Evolutionary conservation across 2,329 filamentous ascomycete species (phyloP).

Genomic region (Acrodontium crateriforme): DNA sequence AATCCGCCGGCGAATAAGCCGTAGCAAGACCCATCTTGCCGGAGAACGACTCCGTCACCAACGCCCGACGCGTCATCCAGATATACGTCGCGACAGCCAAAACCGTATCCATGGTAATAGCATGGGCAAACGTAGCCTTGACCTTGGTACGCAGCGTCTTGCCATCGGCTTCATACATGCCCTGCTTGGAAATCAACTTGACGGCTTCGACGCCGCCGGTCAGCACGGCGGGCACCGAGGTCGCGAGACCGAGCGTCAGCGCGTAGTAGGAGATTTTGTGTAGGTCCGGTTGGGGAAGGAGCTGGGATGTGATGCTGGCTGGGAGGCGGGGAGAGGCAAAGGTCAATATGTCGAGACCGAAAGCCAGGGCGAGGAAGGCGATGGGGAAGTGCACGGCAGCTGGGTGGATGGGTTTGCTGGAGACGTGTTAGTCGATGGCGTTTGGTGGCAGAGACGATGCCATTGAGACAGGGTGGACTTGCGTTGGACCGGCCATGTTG

Average conservation of each 20-base stretch:
- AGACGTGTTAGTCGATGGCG: too few species aligned
- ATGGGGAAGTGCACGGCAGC: conserved; percentile 35
- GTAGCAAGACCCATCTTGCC: conserved; percentile 16
- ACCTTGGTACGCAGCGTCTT: conserved; percentile 24
- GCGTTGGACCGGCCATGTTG: background rate
- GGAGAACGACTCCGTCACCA: conserved; percentile 11
- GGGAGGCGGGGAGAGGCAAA: conserved; percentile 21
- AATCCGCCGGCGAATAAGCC: conserved; percentile 22
- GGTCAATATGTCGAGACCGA: conserved; percentile 28
- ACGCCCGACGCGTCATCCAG: conserved; percentile 27
- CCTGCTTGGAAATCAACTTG: conserved; percentile 29
- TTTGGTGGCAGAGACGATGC: too few species aligned
- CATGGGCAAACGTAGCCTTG: conserved; percentile 29
- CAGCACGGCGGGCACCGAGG: conserved; percentile 20
- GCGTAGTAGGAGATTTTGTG: conserved; percentile 31
- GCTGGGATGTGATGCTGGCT: conserved; percentile 15
- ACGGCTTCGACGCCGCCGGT: conserved; percentile 25
- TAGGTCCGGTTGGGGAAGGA: conserved; percentile 23
- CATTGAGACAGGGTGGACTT: background rate
- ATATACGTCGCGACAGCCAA: conserved; percentile 27
- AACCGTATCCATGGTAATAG: conserved; percentile 29
- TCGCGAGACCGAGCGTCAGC: conserved; percentile 27
- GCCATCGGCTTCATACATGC: conserved; percentile 24
- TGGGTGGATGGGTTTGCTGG: conserved; percentile 31
- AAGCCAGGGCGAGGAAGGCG: conserved; percentile 30